A percentile compares a stretch with the other conserved stretches of the same genome.
Evolutionary conservation across 1,139 yeast genomes (phyloP).

Genomic region (Kluyveromyces sp.): DNA sequence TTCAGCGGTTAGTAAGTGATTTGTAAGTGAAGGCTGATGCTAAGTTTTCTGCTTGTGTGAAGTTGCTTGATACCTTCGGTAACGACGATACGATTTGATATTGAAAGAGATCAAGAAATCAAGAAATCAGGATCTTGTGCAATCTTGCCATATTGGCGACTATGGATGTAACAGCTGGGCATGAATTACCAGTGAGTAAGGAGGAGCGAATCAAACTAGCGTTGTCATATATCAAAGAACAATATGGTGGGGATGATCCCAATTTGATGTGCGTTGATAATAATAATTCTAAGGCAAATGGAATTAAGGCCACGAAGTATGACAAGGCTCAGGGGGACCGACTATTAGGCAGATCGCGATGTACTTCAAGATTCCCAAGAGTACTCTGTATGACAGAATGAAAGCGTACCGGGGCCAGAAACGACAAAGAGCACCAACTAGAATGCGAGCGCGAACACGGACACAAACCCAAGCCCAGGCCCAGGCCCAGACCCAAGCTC

Average conservation of each 20-base stretch:
- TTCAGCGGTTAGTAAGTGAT: no score
- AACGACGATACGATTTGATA: no score
- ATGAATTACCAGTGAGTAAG: slow-evolving; percentile 13
- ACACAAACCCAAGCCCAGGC: no score
- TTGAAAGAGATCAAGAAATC: no score
- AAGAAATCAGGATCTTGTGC: no score
- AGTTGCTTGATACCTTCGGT: no score
- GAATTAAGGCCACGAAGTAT: neutral
- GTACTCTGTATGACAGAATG: slow-evolving; percentile 21
- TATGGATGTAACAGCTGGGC: neutral
- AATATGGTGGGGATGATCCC: neutral
- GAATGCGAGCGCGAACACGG: no score
- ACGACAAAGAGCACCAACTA: neutral
- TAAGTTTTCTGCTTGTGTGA: no score
- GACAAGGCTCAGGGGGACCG: slow-evolving; percentile 12
- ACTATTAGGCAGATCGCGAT: slow-evolving; percentile 21
- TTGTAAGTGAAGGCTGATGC: no score
- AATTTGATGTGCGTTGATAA: neutral
- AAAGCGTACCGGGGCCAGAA: slow-evolving; percentile 10
- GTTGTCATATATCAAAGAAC: slow-evolving; percentile 11
- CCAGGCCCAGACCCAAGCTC: neutral
- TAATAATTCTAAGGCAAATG: neutral
- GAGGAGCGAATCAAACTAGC: slow-evolving; percentile 22
- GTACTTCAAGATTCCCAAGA: slow-evolving; percentile 22
- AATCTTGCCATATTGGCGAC: neutral